Conservation (phyloP, 2,329 filamentous ascomycete species). For the Rosellinia necatrix region DNA sequence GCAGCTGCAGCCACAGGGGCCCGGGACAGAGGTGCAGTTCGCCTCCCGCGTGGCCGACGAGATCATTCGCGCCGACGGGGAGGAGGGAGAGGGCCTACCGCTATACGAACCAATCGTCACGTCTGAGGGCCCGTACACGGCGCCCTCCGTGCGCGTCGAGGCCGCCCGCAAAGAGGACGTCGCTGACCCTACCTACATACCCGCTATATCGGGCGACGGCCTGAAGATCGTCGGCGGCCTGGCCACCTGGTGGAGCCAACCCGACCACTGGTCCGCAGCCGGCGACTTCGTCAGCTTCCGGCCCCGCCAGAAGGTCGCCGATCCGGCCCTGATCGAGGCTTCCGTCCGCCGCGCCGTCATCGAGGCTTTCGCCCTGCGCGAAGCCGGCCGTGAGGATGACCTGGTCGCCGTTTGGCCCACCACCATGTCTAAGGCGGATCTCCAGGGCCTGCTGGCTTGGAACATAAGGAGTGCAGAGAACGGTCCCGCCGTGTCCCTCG, state of each 20-base stretch:
- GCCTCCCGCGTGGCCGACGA: not conserved
- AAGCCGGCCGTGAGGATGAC: constrained; percentile 35
- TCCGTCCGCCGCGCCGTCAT: constrained; percentile 56
- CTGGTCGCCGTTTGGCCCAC: constrained; percentile 33
- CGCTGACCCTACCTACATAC: constrained; percentile 48
- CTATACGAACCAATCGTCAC: not conserved
- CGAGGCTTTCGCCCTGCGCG: constrained; percentile 54
- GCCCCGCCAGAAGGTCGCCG: constrained; percentile 45
- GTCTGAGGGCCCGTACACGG: constrained; percentile 15
- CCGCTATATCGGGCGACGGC: constrained; percentile 50
- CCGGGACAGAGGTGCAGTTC: not conserved
- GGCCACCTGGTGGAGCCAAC: constrained; percentile 58
- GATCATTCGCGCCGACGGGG: not conserved
- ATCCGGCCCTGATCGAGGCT: constrained; percentile 53
- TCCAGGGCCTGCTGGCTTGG: constrained; percentile 44
- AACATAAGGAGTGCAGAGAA: constrained; percentile 46
- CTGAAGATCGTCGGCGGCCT: constrained; percentile 55
- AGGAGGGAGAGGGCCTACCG: not conserved
- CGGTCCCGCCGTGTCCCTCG: constrained; percentile 47
- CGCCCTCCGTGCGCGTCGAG: constrained; percentile 32
- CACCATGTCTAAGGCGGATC: constrained; percentile 39
- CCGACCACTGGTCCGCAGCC: constrained; percentile 56
- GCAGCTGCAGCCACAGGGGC: too few species aligned
- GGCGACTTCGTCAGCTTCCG: constrained; percentile 52
- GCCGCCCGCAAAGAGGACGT: constrained; percentile 41